phyloP scores from a whole-genome alignment of 495 filamentous ascomycete species.

The Aspergillus sclerotiicarbonarius region DNA sequence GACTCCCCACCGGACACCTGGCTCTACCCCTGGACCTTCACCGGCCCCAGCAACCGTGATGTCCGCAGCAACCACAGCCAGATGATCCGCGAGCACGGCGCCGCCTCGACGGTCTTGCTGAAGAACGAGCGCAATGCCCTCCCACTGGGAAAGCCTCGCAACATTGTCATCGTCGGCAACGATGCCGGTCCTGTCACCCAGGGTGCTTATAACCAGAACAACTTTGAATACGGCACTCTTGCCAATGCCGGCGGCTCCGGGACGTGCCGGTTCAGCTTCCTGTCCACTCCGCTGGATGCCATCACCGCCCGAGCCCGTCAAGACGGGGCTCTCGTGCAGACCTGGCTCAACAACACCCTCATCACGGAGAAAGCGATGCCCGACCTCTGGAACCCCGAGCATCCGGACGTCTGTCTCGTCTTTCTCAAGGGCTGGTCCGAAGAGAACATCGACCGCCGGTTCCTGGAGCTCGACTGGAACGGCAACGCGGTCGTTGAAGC shows the following conservation, averaged over 20 bases:
- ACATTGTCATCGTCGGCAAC: slow-evolving; percentile 59
- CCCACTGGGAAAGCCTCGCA: slow-evolving; percentile 50
- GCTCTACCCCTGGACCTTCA: slow-evolving; percentile 53
- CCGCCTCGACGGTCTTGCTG: slow-evolving; percentile 58
- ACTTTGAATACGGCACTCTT: slow-evolving; percentile 56
- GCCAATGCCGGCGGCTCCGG: slow-evolving; percentile 60
- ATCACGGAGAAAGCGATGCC: slow-evolving; percentile 45
- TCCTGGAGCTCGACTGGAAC: slow-evolving; percentile 50
- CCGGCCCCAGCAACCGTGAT: slow-evolving; percentile 43
- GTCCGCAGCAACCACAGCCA: slow-evolving; percentile 52
- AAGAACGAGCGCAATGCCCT: slow-evolving; percentile 58
- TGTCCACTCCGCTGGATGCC: slow-evolving; percentile 58
- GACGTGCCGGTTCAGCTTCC: slow-evolving; percentile 47
- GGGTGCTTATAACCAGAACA: slow-evolving; percentile 38
- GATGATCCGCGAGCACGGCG: slow-evolving; percentile 56
- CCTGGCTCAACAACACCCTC: slow-evolving; percentile 36
- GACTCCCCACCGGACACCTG: slow-evolving; percentile 62
- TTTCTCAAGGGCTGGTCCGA: slow-evolving; percentile 56
- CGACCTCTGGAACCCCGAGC: slow-evolving; percentile 29
- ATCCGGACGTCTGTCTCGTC: slow-evolving; percentile 58
- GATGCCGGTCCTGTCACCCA: slow-evolving; percentile 56
- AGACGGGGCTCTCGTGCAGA: slow-evolving; percentile 43
- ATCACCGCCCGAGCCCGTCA: slow-evolving; percentile 55
- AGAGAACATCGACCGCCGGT: slow-evolving; percentile 55
- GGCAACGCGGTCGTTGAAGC: slow-evolving; percentile 56